Evolutionary conservation across 495 filamentous ascomycete genomes (phyloP).

Genomic region (Annulohypoxylon moriforme): DNA sequence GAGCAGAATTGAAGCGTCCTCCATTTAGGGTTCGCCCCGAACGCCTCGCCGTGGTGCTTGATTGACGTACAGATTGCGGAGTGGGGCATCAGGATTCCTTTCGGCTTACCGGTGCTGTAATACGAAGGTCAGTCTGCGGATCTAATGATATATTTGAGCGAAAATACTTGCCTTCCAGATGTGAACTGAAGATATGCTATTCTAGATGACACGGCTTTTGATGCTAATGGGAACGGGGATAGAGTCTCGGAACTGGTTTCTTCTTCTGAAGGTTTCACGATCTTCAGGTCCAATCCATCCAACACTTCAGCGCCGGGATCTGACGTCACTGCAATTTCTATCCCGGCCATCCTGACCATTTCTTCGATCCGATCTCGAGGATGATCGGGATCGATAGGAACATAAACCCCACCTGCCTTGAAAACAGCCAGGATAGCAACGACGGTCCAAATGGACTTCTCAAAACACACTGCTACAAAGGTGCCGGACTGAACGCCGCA

Average conservation of each 20-base stretch:
- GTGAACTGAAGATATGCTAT: neutral
- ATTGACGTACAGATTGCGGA: neutral
- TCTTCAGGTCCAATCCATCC: neutral
- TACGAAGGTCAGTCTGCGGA: neutral
- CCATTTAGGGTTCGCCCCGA: neutral
- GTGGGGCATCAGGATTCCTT: neutral
- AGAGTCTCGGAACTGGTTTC: neutral
- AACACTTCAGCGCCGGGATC: neutral
- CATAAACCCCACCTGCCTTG: neutral
- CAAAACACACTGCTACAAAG: neutral
- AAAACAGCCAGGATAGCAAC: neutral
- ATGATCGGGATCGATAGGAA: neutral
- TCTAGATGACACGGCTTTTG: neutral
- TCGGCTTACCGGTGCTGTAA: neutral
- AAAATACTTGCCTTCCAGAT: neutral
- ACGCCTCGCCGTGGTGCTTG: neutral
- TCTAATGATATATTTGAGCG: neutral
- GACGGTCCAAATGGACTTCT: neutral
- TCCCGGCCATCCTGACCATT: neutral
- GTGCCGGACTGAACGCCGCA: neutral
- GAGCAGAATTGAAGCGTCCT: neutral
- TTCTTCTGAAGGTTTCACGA: neutral
- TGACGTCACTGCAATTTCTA: neutral
- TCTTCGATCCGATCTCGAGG: neutral
- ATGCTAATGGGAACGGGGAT: neutral